Base-by-base conservation (phyloP, 177 flowering plant species). In the Vitis hybrid region DNA sequence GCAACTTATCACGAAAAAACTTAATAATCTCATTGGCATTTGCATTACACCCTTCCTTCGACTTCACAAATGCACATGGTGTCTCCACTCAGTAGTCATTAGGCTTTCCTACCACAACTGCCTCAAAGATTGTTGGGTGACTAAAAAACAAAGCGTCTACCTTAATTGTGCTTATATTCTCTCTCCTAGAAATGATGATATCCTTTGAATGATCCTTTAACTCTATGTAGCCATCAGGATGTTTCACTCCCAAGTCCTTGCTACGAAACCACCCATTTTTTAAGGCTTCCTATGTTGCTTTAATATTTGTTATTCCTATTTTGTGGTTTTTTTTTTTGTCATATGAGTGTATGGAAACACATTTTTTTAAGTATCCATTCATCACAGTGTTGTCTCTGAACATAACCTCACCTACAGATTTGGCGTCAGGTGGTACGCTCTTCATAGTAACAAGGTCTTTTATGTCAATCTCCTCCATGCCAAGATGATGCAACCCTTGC, bases 401-500 rank as follows among this genome's bases (percentile, higher is more conserved):
- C 76, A 74, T 74, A 1, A 69, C 76, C 55, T 74, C 76, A 10
- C 76, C 72, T 0, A 74, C 49, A 1, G 60, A 29, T 57, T 68
- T 69, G 10, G 68, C 65, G n/a, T 68, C 72, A 2, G 0, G 2
- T 1, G 76, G 72, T 4, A 74, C 69, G 22, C 76, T 74, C 6
- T 57, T 62, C 71, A 69, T 49, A 5, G 69, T 74, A 11, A 3
- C 16, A 1, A 62, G 67, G 29, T 73, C 59, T 50, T 66, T 73
- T 11, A 73, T 62, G 49, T 73, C 72, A 2, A 65, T 68, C 22
- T 16, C 72, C 57, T 71, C 58, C 14, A 57, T 56, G 3, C 60
- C 59, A 18, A 69, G 1, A 26, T 60, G 55, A 10, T 56, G 53
- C 49, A 82, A 51, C 0, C 82, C 85, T 56, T 82, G 82, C 19